These are phyloP conservation scores for Trichomonas tenax DNA, from an alignment of 208 protist genomes.

Conservation along the genomic window DNA sequence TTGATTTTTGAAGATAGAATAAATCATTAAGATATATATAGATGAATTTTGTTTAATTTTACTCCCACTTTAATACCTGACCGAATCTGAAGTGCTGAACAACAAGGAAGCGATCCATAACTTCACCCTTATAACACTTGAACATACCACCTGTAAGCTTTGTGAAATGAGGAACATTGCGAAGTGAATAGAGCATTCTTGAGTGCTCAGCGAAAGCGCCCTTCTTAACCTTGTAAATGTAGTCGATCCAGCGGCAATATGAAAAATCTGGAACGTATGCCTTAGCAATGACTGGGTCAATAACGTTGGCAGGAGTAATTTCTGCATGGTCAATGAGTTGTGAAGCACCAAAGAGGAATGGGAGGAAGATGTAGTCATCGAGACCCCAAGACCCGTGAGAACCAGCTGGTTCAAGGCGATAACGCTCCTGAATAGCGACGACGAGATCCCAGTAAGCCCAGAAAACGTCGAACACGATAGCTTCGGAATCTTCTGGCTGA, in stretches of 20 bases:
- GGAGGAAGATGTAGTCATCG: constrained; percentile 96
- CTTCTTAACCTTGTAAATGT: not conserved
- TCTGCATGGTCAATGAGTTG: constrained; percentile 60
- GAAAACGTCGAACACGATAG: constrained; percentile 26
- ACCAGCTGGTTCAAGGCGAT: constrained; percentile 71
- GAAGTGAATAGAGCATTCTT: not conserved
- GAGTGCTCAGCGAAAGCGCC: constrained; percentile 20
- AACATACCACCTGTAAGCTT: constrained; percentile 38
- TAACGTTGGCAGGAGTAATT: constrained; percentile 2
- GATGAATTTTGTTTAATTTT: not conserved
- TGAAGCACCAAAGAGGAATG: constrained; percentile 78
- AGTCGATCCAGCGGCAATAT: constrained; percentile 10
- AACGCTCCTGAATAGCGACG: constrained; percentile 50
- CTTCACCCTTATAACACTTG: constrained; percentile 43
- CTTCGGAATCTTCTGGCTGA: not conserved
- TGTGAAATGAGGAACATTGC: constrained; percentile 27
- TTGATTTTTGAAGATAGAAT: not conserved
- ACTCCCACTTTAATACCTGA: not conserved
- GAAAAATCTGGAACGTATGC: not conserved
- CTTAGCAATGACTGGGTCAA: not conserved
- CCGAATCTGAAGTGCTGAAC: constrained; percentile 48
- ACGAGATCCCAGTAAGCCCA: constrained; percentile 48
- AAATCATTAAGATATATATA: not conserved
- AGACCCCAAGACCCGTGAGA: constrained; percentile 92
- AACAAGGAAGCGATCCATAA: constrained; percentile 41